Base-by-base conservation (phyloP, 1,284 basidiomycete genomes). In the Anthracocystis panici-leucophaei region DNA sequence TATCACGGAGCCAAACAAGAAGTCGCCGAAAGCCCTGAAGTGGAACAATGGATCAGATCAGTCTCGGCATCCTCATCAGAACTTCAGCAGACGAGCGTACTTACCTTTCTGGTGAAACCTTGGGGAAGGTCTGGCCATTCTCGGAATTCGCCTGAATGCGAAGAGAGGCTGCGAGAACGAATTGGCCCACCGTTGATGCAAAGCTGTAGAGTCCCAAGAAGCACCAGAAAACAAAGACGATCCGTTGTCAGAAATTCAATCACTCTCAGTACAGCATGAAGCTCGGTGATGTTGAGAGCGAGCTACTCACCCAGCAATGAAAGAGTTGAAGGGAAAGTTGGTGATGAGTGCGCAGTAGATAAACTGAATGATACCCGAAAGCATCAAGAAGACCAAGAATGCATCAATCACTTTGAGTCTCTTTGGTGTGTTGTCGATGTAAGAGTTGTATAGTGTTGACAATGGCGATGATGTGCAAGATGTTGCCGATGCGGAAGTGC, bases 261-360 rank as follows among this genome's bases (percentile, higher is more conserved):
- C 35, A 38, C 27, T 7, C 27, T 7, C 27, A 7, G 27, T 27
- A 7, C 27, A 38, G 10, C 35, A 38, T 6, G 10, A 16, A 12
- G 14, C 3, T 16, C 12, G 10, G 11, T 38, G 35, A 12, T 5
- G 12, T 16, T 14, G 14, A 27, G 18, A 51, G 44, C 6, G 14
- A 35, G 25, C 14, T 1, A 87, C 92, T 78, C 87, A 98, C 95
- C 95, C 94, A 78, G 94, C 92, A 67, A 97, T 87, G 87, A 98
- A 99, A 38, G 95, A 94, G 82, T 98, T 97, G 89, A 97, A 98
- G 16, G 96, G 96, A 86, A 92, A 99, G 87, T 92, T 92, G 62
- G 95, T 94, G 75, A 99, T 88, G 74, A 94, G 88, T 35, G 97
- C 86, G 86, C 96, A 94, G 87, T 99, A 98, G 18, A 90, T 87